Conservation (phyloP, 2,329 filamentous ascomycete species). For the Colletotrichum agaves region DNA sequence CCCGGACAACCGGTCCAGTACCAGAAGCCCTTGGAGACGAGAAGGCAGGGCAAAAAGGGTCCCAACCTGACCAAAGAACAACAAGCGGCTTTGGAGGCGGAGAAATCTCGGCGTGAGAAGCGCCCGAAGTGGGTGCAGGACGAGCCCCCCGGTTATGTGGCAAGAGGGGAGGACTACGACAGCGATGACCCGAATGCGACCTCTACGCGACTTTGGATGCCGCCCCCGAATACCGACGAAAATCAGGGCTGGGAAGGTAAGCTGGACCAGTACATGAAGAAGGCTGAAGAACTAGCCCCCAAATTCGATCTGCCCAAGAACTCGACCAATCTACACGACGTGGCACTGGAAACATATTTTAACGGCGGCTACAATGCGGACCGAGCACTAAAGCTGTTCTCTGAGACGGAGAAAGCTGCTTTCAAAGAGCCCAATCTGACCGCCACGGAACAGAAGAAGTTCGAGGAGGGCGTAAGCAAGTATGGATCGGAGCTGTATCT, state of each 20-base stretch:
- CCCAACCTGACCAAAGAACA: constrained; percentile 83
- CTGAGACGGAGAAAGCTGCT: constrained; percentile 73
- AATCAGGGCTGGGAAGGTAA: constrained; percentile 71
- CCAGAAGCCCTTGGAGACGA: constrained; percentile 87
- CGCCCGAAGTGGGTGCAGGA: constrained; percentile 95
- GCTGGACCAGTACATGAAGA: constrained; percentile 77
- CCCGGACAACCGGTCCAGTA: constrained; percentile 88
- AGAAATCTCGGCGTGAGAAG: constrained; percentile 81
- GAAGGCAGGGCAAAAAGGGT: constrained; percentile 83
- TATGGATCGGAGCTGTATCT: constrained; percentile 90
- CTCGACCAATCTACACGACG: constrained; percentile 89
- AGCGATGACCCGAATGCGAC: constrained; percentile 80
- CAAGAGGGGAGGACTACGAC: constrained; percentile 81
- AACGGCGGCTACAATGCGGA: constrained; percentile 77
- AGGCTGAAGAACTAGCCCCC: constrained; percentile 72
- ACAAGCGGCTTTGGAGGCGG: constrained; percentile 81
- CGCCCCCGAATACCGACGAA: constrained; percentile 66
- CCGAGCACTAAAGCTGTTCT: constrained; percentile 75
- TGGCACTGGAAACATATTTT: constrained; percentile 80
- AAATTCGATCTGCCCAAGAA: constrained; percentile 76
- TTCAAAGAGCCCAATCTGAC: constrained; percentile 88
- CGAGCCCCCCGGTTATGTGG: constrained; percentile 86
- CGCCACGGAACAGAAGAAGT: constrained; percentile 83
- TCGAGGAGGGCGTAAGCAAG: constrained; percentile 90
- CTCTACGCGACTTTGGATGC: constrained; percentile 80